A percentile compares a stretch with the other conserved stretches of the same genome.
These are phyloP conservation scores for Sclerospora graminicola DNA, from an alignment of 352 stramenopile genomes.

Conservation along the genomic window DNA sequence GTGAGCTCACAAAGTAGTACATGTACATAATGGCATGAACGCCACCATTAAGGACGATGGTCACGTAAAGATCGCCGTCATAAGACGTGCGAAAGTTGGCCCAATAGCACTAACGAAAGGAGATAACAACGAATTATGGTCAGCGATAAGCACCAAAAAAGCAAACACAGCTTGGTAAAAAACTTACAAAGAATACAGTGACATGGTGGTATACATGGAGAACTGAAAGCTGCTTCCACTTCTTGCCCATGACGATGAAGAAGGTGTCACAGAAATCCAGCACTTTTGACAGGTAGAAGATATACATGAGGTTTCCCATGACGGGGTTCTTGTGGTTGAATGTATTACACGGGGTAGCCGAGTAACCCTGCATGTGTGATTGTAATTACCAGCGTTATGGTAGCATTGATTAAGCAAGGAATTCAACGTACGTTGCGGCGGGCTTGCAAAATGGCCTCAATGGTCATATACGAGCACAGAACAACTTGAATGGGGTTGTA, in stretches of 20 bases:
- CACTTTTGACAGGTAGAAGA: slow-evolving; percentile 96
- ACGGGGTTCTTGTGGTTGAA: slow-evolving; percentile 85
- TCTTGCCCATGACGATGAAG: slow-evolving; percentile 95
- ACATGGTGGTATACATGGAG: slow-evolving; percentile 97
- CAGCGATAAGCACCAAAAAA: slow-evolving; percentile 2
- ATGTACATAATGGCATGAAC: slow-evolving; percentile 98
- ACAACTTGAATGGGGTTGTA: slow-evolving; percentile 94
- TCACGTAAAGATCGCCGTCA: slow-evolving; percentile 93
- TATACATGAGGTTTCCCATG: slow-evolving; percentile 90
- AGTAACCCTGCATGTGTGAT: slow-evolving; percentile 49
- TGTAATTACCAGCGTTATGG: slow-evolving; percentile 1
- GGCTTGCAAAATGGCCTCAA: slow-evolving; percentile 84
- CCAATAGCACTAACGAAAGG: slow-evolving; percentile 76
- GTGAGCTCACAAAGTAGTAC: slow-evolving; percentile 96
- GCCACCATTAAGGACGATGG: slow-evolving; percentile 93
- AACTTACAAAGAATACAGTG: slow-evolving; percentile 90
- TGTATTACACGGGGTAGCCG: slow-evolving; percentile 76
- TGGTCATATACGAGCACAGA: slow-evolving; percentile 90
- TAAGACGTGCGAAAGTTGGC: slow-evolving; percentile 89
- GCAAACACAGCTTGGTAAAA: slow-evolving; percentile 4
- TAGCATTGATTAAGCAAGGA: too few relatives aligned
- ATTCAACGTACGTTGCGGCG: slow-evolving; percentile 58
- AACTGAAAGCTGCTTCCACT: slow-evolving; percentile 94
- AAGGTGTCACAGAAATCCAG: slow-evolving; percentile 87
- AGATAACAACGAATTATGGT: slow-evolving; percentile 5